Base-by-base conservation (phyloP, 2,329 filamentous ascomycete species). In the Clarireedia monteithiana region DNA sequence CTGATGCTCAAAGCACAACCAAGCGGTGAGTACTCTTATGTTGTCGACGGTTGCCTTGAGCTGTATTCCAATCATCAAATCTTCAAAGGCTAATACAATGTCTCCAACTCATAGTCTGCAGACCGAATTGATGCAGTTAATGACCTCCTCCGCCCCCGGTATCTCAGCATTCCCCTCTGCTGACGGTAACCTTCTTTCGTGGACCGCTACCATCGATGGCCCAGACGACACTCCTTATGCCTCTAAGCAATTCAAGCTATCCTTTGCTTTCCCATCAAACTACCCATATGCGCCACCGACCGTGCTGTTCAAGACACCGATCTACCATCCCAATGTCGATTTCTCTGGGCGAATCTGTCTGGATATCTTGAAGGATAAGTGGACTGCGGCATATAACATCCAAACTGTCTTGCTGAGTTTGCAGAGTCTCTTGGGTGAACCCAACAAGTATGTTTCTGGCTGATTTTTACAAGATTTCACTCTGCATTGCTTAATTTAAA, bases 321-420 rank as follows among this genome's bases (percentile, higher is more conserved):
- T 99, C 74, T 99, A 97, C 78, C 94, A 99, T 73, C 94, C 94
- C 53, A 99, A 99, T 67, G 89, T 99, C 65, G 94, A 99, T 75
- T 96, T 99, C 76, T 91, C 88, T 3, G 94, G 94, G 42, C 83
- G 94, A 56, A 99, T 99, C 73, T 99, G 94, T 72, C 80, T 99
- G 59, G 95, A 99, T 69, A 99, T 99, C 64, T 79, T 99, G 62
- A 97, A 96, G 80, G 94, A 97, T 73, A 96, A 96, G 77, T 99
- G 94, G 94, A 96, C 91, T 58, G 91, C 94, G 17, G 91, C 95
- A 45, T 95, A 96, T 80, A 97, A 97, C 69, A 91, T 95, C 60
- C 89, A 95, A 72, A 95, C 88, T 48, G 89, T 99, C 48, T 77
- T 99, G 55, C 73, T 99, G 67, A 97, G 92, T 66, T 74, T 99